Conservation (phyloP, 225 moss, liverwort and hornwort genomes). For the Asterella californica region DNA sequence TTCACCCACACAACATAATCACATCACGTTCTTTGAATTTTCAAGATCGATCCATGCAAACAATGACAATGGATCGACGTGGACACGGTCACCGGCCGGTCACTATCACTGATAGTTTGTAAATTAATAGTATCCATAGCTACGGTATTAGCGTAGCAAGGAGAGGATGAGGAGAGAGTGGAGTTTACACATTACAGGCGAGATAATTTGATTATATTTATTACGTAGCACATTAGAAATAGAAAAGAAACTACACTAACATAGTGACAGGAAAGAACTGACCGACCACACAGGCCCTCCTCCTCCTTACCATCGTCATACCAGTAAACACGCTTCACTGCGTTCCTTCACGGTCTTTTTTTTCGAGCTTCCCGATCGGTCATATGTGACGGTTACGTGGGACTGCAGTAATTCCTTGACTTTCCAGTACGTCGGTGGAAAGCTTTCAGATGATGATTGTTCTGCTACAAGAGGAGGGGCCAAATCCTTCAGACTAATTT, state of each 20-base stretch:
- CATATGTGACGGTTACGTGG: no score
- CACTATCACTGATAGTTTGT: constrained; percentile 35
- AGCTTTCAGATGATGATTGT: no score
- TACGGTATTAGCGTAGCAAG: constrained; percentile 22
- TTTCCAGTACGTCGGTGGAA: no score
- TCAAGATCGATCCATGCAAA: constrained; percentile 45
- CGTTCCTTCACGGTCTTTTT: no score
- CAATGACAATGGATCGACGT: constrained; percentile 37
- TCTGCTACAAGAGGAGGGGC: constrained; percentile 34
- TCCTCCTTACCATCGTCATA: constrained; percentile 1
- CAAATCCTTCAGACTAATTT: constrained; percentile 61
- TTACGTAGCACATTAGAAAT: not conserved
- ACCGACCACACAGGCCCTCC: not conserved
- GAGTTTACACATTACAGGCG: constrained; percentile 12
- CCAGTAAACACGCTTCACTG: no score
- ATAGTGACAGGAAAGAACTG: constrained; percentile 22
- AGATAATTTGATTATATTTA: constrained; percentile 7
- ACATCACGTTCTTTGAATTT: constrained; percentile 41
- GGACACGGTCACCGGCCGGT: constrained; percentile 34
- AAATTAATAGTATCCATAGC: constrained; percentile 29
- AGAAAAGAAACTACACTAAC: not conserved
- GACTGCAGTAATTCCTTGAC: no score
- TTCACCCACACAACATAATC: no score
- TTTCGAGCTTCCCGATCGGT: no score
- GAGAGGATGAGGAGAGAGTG: not conserved